Conservation (phyloP, 805 yeast species). For the Yarrowia alimentaria region DNA sequence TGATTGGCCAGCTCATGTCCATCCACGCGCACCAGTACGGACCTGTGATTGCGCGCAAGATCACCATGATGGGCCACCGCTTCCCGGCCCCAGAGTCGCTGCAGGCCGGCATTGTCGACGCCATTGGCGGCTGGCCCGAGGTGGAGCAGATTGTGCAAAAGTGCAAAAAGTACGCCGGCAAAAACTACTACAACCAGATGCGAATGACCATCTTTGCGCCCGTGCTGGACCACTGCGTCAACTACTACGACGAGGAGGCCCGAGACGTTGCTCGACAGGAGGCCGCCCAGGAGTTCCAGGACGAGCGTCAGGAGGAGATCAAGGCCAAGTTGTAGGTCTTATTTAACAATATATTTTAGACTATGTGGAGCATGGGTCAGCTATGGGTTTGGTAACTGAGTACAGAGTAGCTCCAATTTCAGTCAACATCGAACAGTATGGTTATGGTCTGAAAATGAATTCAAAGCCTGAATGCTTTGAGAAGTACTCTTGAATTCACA, state of each 20-base stretch:
- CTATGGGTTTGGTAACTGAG: no score
- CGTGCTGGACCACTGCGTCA: slow-evolving; percentile 21
- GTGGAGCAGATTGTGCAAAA: slow-evolving; percentile 38
- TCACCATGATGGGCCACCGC: slow-evolving; percentile 40
- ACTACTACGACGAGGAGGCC: slow-evolving; percentile 21
- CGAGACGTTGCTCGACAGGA: slow-evolving; percentile 21
- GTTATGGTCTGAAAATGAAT: no score
- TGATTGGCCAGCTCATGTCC: slow-evolving; percentile 41
- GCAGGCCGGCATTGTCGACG: slow-evolving; percentile 38
- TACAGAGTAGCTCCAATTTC: no score
- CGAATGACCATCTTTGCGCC: slow-evolving; percentile 21
- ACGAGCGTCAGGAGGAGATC: slow-evolving; percentile 15
- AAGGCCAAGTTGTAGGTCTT: slow-evolving; percentile 17
- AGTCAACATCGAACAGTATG: no score
- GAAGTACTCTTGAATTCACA: no score
- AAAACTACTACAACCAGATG: slow-evolving; percentile 27
- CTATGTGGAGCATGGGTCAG: no score
- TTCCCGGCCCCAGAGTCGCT: slow-evolving; percentile 39
- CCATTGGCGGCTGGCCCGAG: slow-evolving; percentile 40
- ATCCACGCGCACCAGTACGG: slow-evolving; percentile 40
- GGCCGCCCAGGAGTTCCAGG: slow-evolving; percentile 19
- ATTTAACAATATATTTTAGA: no score
- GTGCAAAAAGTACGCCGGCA: slow-evolving; percentile 26
- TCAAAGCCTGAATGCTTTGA: no score
- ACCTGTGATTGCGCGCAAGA: slow-evolving; percentile 36